Conservation (phyloP, 345 rosid genomes). For the Camelina hispida region DNA sequence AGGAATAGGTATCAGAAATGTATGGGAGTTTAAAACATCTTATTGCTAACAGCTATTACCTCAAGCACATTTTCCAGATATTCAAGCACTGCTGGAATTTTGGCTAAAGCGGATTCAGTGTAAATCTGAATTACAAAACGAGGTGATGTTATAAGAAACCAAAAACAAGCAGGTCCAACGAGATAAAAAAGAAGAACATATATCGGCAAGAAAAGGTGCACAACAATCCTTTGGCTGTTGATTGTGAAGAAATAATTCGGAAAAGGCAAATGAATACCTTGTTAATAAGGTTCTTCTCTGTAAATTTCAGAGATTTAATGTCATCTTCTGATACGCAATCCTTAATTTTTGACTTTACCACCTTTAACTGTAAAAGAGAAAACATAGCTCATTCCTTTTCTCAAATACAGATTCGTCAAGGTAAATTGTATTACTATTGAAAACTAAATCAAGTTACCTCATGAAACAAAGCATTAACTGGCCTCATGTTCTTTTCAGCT, state of each 20-base stretch:
- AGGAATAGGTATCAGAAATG: slow-evolving; percentile 27
- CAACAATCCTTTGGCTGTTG: slow-evolving; percentile 15
- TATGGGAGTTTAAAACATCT: slow-evolving; percentile 1
- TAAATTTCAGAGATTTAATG: slow-evolving; percentile 67
- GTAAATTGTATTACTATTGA: slow-evolving; percentile 18
- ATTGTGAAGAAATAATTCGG: slow-evolving; percentile 13
- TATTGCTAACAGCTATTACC: slow-evolving; percentile 50
- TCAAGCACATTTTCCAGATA: slow-evolving; percentile 83
- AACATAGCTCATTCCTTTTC: slow-evolving; percentile 27
- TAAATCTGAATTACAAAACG: slow-evolving; percentile 64
- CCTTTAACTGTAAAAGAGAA: slow-evolving; percentile 63
- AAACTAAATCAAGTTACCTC: slow-evolving; percentile 63
- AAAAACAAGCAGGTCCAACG: slow-evolving; percentile 12
- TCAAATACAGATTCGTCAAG: slow-evolving; percentile 21
- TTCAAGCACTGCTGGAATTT: slow-evolving; percentile 87
- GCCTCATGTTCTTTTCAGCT: slow-evolving; percentile 80
- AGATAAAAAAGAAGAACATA: slow-evolving; percentile 14
- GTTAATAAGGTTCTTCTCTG: slow-evolving; percentile 80
- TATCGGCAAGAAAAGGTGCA: slow-evolving; percentile 15
- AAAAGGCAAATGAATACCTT: slow-evolving; percentile 55
- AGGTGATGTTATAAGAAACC: slow-evolving; percentile 28
- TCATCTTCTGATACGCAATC: slow-evolving; percentile 77
- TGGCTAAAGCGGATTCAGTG: slow-evolving; percentile 90
- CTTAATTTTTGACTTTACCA: slow-evolving; percentile 68
- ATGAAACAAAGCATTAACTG: slow-evolving; percentile 73